A percentile compares a stretch with the other conserved stretches of the same genome.
These are phyloP conservation scores for Tuber indicum DNA, from an alignment of 495 filamentous ascomycete species.

Conservation along the genomic window DNA sequence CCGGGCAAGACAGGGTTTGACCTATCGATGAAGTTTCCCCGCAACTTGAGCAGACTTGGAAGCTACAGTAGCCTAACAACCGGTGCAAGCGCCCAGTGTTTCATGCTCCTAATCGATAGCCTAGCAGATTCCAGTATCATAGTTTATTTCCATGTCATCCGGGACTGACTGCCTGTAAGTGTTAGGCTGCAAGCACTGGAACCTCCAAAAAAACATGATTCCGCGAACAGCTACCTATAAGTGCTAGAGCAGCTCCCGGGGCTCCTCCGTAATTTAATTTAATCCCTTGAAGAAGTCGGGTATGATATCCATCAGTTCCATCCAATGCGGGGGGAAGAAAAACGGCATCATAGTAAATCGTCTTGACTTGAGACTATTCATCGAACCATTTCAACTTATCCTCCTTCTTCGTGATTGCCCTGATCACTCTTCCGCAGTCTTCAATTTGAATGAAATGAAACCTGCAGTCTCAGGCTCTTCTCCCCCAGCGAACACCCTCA, in stretches of 20 bases:
- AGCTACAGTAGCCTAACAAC: background rate
- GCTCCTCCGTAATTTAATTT: background rate
- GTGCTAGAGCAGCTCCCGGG: background rate
- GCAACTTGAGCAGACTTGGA: background rate
- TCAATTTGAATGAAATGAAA: conserved; percentile 53
- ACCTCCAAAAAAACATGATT: background rate
- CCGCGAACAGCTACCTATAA: background rate
- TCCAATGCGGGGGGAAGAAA: background rate
- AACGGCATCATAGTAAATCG: background rate
- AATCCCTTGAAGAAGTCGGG: background rate
- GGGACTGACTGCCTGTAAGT: background rate
- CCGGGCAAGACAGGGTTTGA: background rate
- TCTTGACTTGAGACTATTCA: conserved; percentile 41
- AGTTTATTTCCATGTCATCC: background rate
- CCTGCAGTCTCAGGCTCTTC: conserved; percentile 48
- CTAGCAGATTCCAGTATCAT: background rate
- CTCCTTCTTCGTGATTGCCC: conserved; percentile 50
- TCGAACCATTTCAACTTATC: conserved; percentile 57
- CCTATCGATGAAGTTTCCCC: background rate
- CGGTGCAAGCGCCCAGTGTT: background rate
- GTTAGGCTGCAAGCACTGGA: background rate
- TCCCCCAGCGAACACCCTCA: conserved; percentile 50
- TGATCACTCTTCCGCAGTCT: conserved; percentile 48
- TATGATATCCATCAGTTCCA: background rate
- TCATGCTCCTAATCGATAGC: background rate